Base-by-base conservation (phyloP, 2,329 filamentous ascomycete species). In the Hypomyces rosellus region DNA sequence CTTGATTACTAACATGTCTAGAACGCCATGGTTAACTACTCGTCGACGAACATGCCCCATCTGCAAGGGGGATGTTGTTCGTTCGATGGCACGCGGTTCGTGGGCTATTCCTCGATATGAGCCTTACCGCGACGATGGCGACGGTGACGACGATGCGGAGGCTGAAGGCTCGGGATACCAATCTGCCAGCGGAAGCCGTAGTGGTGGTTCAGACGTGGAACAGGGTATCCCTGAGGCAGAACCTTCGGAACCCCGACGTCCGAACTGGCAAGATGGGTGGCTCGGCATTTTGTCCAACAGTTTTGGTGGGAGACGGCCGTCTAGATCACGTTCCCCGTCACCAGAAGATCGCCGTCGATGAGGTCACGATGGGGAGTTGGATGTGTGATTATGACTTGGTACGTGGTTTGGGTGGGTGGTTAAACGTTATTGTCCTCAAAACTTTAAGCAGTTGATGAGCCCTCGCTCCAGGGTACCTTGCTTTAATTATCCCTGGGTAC, bases 41-140 rank as follows among this genome's bases (percentile, higher is more conserved):
- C 85, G 92, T 45, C 86, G 93, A 56, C 85, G 93, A 55, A 99
- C 93, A n/a, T 99, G 93, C 62, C 93, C 93, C 1, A 97, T 99
- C 54, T 99, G 93, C 74, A 99, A 99, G 73, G 90, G 91, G 45
- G 93, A 99, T 64, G 93, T 99, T 34, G 92, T 99, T 14, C 74
- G 80, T 30, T 84, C 80, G 8, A 68, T 89, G 56, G 78, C 82
- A 15, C 75, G 74, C 33, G 74, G 75, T 9, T 71, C 73, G 13
- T 68, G 75, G 5, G 77, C 75, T 3, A 72, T 69, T 38, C 76
- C 77, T 14, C 69, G 74, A 33, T 80, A 80, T 51, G 77, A 79
- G 42, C 69, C 75, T 2, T 81, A 80, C 52, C 74, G 68, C n/a
- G 77, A 80, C 49, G 76, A 77, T 43, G 73, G 70, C 34, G 72